Conservation (phyloP, 2,329 filamentous ascomycete species). For the Coleophoma eucalyptorum region DNA sequence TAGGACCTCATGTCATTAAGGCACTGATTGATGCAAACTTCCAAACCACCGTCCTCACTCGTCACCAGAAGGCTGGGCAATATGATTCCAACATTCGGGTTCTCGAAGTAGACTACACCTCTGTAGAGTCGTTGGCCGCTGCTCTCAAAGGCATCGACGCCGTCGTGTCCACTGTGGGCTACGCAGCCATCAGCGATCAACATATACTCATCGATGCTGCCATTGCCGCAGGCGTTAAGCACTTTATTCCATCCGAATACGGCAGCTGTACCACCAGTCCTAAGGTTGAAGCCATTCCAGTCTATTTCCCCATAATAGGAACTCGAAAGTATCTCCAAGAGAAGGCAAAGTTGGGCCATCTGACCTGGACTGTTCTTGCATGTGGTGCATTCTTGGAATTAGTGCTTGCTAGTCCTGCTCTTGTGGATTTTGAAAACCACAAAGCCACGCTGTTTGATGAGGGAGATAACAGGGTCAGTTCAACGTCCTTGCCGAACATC, state of each 20-base stretch:
- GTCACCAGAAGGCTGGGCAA: neutral
- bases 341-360: constrained; percentile 28
- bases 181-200: constrained; percentile 32
- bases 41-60: neutral
- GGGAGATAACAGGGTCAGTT: constrained; percentile 40
- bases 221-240: constrained; percentile 49
- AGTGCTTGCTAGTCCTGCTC: constrained; percentile 34
- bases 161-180: constrained; percentile 42
- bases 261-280: constrained; percentile 32
- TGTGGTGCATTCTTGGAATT: constrained; percentile 56
- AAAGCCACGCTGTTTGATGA: constrained; percentile 41
- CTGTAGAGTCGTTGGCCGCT: constrained; percentile 31
- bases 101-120: constrained; percentile 38
- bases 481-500: constrained; percentile 41
- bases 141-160: constrained; percentile 53
- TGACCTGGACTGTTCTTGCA: constrained; percentile 50
- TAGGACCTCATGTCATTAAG: neutral
- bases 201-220: constrained; percentile 50
- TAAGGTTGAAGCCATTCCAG: constrained; percentile 36
- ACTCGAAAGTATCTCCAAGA: constrained; percentile 33
- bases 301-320: constrained; percentile 44
- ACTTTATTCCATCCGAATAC: constrained; percentile 56
- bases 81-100: constrained; percentile 29
- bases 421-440: constrained; percentile 36
- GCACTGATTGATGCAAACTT: neutral